Evolutionary conservation across 1,284 basidiomycete species (phyloP).

Genomic region (Hypsizygus ulmarius): DNA sequence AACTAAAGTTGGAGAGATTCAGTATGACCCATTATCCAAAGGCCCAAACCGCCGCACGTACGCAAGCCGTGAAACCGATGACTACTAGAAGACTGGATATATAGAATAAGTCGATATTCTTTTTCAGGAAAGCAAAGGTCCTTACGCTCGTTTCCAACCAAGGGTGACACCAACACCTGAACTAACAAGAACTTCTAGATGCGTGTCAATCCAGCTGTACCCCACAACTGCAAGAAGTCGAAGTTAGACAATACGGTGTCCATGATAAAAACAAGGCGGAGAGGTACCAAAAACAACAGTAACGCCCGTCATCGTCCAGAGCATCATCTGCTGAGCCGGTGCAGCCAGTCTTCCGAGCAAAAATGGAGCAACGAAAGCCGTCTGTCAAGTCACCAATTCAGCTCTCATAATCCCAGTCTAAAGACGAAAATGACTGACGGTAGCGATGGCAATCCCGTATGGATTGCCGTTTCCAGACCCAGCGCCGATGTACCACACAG

Average conservation of each 20-base stretch:
- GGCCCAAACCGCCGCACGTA: slow-evolving; percentile 20
- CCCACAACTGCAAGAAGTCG: slow-evolving; percentile 29
- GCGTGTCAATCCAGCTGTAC: slow-evolving; percentile 39
- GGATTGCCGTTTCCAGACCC: slow-evolving; percentile 35
- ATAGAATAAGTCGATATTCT: neutral
- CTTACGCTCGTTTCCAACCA: slow-evolving; percentile 42
- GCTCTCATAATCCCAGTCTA: neutral
- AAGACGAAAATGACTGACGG: slow-evolving; percentile 26
- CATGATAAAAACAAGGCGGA: too few species aligned
- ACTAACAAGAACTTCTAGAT: slow-evolving; percentile 27
- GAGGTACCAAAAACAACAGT: slow-evolving; percentile 36
- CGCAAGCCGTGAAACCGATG: slow-evolving; percentile 41
- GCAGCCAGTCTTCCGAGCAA: slow-evolving; percentile 30
- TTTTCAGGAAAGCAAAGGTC: slow-evolving; percentile 1
- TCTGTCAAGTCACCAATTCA: slow-evolving; percentile 20
- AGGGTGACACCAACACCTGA: slow-evolving; percentile 35
- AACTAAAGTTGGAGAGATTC: slow-evolving; percentile 26
- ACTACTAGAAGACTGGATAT: slow-evolving; percentile 36
- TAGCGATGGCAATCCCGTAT: slow-evolving; percentile 38
- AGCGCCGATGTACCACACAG: slow-evolving; percentile 40
- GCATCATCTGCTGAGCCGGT: slow-evolving; percentile 29
- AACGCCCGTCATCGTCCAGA: slow-evolving; percentile 35
- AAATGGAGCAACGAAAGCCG: slow-evolving; percentile 33
- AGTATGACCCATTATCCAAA: neutral
- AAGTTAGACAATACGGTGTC: too few species aligned